phyloP scores from a whole-genome alignment of 306 rosid species.

The Quercus agrifolia region DNA sequence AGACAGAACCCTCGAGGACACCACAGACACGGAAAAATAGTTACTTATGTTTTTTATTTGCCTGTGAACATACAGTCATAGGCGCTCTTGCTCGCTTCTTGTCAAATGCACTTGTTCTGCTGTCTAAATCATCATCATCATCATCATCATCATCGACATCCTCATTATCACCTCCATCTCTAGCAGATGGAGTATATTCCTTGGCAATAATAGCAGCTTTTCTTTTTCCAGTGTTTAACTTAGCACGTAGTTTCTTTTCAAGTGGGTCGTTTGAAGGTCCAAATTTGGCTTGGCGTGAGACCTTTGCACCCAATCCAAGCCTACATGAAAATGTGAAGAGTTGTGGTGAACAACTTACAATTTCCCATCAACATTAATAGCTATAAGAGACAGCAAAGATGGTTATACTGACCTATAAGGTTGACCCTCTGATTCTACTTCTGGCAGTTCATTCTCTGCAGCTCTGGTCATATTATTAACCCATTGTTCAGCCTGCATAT shows the following conservation, averaged over 20 bases:
- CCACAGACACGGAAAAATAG: not conserved
- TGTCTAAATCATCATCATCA: constrained; percentile 44
- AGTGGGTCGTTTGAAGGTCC: constrained; percentile 64
- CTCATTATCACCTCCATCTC: constrained; percentile 32
- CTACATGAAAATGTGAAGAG: constrained; percentile 27
- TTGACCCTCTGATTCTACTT: constrained; percentile 35
- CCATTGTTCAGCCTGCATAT: constrained; percentile 78
- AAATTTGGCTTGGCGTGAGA: constrained; percentile 47
- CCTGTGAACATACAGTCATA: constrained; percentile 6
- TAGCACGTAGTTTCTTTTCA: constrained; percentile 59
- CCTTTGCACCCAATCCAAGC: constrained; percentile 89
- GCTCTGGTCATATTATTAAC: constrained; percentile 58
- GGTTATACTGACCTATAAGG: constrained; percentile 53
- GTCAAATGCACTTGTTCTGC: constrained; percentile 61
- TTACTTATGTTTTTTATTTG: constrained; percentile 44
- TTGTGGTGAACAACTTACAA: not conserved
- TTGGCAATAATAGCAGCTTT: constrained; percentile 49
- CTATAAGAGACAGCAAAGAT: not conserved
- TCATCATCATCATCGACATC: constrained; percentile 8
- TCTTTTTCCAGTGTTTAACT: constrained; percentile 49
- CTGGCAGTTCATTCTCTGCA: constrained; percentile 43
- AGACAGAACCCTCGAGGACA: not conserved
- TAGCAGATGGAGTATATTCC: constrained; percentile 28
- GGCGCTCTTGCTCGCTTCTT: constrained; percentile 55
- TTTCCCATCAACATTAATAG: not conserved